Evolutionary conservation across 306 rosid genomes (phyloP).

Genomic region (Quercus rubra): DNA sequence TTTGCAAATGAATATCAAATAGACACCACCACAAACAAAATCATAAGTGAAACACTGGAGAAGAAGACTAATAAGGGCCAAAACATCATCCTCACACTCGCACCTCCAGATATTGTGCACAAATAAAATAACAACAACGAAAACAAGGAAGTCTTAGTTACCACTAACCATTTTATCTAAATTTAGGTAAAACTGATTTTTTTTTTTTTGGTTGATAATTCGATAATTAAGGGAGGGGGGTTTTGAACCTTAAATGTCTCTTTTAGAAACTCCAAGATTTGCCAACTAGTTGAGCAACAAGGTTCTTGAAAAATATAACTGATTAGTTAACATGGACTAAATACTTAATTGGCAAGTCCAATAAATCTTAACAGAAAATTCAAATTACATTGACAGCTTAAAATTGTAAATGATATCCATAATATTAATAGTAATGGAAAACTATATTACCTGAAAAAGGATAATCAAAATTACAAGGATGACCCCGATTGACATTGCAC

Average conservation of each 20-base stretch:
- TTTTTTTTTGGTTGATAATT: too few species aligned
- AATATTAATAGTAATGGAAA: constrained; percentile 9
- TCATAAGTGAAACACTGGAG: not conserved
- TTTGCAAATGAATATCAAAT: not conserved
- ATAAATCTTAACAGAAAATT: not conserved
- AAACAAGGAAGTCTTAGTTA: too few species aligned
- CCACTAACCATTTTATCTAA: too few species aligned
- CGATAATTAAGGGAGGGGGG: too few species aligned
- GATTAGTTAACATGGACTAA: not conserved
- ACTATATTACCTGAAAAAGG: constrained; percentile 77
- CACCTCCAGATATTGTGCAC: not conserved
- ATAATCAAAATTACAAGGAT: constrained; percentile 74
- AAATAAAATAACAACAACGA: not conserved
- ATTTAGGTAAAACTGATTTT: too few species aligned
- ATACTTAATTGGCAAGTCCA: not conserved
- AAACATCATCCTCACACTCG: not conserved
- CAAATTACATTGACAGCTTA: constrained; percentile 2
- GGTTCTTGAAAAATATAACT: not conserved
- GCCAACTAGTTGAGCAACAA: too few species aligned
- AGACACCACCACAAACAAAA: not conserved
- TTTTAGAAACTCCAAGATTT: too few species aligned
- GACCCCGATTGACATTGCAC: constrained; percentile 80
- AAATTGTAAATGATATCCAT: not conserved
- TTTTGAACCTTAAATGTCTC: too few species aligned
- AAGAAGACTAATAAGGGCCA: not conserved